Base-by-base conservation (phyloP, 495 filamentous ascomycete species). In the Penicillium daleae region DNA sequence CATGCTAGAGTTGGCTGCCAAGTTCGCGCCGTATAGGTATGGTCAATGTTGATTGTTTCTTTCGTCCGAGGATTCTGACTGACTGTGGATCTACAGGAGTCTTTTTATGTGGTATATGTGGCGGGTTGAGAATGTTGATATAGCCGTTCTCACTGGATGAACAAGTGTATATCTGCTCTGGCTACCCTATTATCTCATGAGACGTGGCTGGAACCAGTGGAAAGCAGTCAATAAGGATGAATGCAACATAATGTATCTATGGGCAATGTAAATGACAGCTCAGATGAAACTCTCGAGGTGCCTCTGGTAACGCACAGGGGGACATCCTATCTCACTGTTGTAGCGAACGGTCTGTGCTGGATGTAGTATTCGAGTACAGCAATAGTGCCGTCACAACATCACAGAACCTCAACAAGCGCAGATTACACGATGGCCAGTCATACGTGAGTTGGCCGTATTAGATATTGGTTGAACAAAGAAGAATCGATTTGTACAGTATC, bases 101-200 rank as follows among this genome's bases (percentile, higher is more conserved):
- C 71, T 92, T 19, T 92, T 90, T 56, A 90, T 90, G 89, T 96
- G 91, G 91, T 93, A 93, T 74, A 94, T 96, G 91, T 97, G 93
- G 93, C 80, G 87, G 54, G 84, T 93, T 17, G 89, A 90, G 68
- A 85, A 89, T 65, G 90, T 92, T 4, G 87, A 95, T 76, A 71
- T 93, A 9, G 84, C 84, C 51, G 86, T 87, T 39, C 74, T 92
- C 76, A 83, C 85, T 62, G 54, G 66, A 35, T 76, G 61, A 74
- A 52, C 31, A 19, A 15, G 35, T 56, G 24, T 2, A 21, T 10
- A 17, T 29, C 6, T 12, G 24, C 3, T 46, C 21, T 12, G 12
- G 12, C 1, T 8, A 31, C 39, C 24, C 19, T 56, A 19, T 48
- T 0, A 33, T 22, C 6, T 32, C 40, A 48, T 21, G 39, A 5